phyloP scores from a whole-genome alignment of 2,329 filamentous ascomycete genomes.

The Zymoseptoria crescenta region DNA sequence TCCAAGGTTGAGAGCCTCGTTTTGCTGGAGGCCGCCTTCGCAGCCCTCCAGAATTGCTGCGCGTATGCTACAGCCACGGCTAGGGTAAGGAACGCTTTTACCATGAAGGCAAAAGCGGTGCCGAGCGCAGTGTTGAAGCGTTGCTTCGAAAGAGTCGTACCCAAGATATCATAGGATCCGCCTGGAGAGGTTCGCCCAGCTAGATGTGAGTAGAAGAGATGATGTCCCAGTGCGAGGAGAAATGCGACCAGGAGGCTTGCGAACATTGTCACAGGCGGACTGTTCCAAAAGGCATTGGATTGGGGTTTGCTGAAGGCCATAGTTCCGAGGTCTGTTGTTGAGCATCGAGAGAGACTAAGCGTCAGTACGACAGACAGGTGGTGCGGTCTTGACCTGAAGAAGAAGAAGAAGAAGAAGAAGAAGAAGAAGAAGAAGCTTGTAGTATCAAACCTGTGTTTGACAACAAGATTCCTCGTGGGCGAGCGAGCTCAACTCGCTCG shows the following conservation, averaged over 20 bases:
- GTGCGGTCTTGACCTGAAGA: background rate
- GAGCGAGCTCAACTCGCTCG: background rate
- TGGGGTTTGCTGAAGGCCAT: background rate
- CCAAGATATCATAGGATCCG: background rate
- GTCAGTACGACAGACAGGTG: background rate
- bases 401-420: background rate
- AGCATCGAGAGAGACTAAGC: background rate
- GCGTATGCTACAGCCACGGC: slow-evolving; percentile 10
- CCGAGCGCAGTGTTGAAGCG: slow-evolving; percentile 13
- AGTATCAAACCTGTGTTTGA: background rate
- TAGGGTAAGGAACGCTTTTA: slow-evolving; percentile 9
- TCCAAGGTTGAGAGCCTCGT: background rate
- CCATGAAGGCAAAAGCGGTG: slow-evolving; percentile 17
- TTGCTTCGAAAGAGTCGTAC: slow-evolving; percentile 5
- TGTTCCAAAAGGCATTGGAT: background rate
- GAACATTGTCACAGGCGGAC: background rate
- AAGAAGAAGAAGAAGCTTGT: background rate
- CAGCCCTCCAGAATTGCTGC: slow-evolving; percentile 12
- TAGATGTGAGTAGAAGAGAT: slow-evolving; percentile 13
- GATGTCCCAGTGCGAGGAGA: slow-evolving; percentile 13
- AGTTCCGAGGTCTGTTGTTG: background rate
- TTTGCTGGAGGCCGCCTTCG: background rate
- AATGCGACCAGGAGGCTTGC: background rate
- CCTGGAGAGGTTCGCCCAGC: background rate
- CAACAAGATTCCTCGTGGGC: background rate